Evolutionary conservation across 257 asterid genomes (phyloP).

Genomic region (Gentiana straminea): DNA sequence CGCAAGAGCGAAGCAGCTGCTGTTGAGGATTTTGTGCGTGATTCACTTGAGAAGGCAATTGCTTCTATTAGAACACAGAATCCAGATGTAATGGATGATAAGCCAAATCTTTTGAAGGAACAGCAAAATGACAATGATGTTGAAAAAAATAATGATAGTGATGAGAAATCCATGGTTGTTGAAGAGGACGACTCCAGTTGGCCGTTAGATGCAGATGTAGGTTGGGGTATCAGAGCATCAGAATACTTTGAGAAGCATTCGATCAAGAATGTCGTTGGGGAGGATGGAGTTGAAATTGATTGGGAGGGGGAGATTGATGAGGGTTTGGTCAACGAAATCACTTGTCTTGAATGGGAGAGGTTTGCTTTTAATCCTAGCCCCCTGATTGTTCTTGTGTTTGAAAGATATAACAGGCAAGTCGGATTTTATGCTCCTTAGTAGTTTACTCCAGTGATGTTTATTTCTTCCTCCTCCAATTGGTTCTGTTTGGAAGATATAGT

Average conservation of each 20-base stretch:
- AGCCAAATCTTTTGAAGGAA: constrained; percentile 56
- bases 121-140: constrained; percentile 20
- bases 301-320: constrained; percentile 94
- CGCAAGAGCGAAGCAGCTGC: constrained; percentile 88
- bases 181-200: constrained; percentile 85
- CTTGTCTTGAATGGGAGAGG: constrained; percentile 97
- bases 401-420: constrained; percentile 74
- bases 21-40: constrained; percentile 79
- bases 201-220: constrained; percentile 95
- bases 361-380: constrained; percentile 98
- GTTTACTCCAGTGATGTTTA: no score
- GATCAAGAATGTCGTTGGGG: constrained; percentile 59
- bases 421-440: no score
- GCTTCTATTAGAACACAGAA: constrained; percentile 56
- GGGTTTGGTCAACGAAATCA: constrained; percentile 76
- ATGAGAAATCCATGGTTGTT: constrained; percentile 32
- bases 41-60: constrained; percentile 46
- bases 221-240: constrained; percentile 95
- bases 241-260: constrained; percentile 83
- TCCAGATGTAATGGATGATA: constrained; percentile 46
- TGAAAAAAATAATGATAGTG: constrained; percentile 25
- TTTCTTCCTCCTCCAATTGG: no score
- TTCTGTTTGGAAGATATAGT: no score
- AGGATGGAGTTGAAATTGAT: constrained; percentile 68
- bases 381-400: constrained; percentile 68